Percentiles rank a stretch among this genome's conserved stretches.
Conservation (phyloP, 163 green algal species). For the Volvox carteri region DNA sequence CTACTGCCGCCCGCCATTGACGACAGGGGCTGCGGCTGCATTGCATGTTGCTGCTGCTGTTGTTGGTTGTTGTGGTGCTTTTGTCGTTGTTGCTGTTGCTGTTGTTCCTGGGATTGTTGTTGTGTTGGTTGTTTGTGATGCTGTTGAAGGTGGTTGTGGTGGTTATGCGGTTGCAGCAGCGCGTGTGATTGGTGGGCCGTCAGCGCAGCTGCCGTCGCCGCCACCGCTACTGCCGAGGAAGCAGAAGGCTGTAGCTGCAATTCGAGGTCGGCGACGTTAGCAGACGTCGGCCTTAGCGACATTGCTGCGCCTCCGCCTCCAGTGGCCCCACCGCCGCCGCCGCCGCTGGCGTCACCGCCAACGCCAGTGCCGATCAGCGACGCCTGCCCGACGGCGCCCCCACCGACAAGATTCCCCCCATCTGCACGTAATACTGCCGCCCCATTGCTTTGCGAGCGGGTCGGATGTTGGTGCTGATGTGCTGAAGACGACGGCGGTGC, state of each 20-base stretch:
- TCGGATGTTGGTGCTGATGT: constrained; percentile 1
- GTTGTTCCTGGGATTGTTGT: not conserved
- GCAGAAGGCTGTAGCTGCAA: not conserved
- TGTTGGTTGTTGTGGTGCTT: not conserved
- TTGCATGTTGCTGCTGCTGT: not conserved
- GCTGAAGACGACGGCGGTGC: not conserved
- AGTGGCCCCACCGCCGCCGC: not conserved
- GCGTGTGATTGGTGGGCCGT: not conserved
- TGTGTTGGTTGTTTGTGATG: too few species aligned
- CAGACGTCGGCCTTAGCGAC: too few species aligned
- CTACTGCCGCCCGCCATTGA: too few species aligned
- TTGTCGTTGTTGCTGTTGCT: not conserved
- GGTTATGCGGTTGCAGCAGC: not conserved
- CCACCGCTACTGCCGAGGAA: not conserved
- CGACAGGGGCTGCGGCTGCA: not conserved
- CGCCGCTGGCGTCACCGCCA: not conserved
- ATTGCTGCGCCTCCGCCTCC: not conserved
- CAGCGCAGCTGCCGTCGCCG: too few species aligned
- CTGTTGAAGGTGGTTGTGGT: too few species aligned
- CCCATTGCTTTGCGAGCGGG: not conserved
- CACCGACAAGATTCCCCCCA: not conserved
- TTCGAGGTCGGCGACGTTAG: not conserved
- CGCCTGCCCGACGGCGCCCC: not conserved
- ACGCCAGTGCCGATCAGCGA: not conserved
- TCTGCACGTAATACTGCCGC: not conserved